Conservation (phyloP, 1,284 basidiomycete species). For the Ceratobasidium sp. region DNA sequence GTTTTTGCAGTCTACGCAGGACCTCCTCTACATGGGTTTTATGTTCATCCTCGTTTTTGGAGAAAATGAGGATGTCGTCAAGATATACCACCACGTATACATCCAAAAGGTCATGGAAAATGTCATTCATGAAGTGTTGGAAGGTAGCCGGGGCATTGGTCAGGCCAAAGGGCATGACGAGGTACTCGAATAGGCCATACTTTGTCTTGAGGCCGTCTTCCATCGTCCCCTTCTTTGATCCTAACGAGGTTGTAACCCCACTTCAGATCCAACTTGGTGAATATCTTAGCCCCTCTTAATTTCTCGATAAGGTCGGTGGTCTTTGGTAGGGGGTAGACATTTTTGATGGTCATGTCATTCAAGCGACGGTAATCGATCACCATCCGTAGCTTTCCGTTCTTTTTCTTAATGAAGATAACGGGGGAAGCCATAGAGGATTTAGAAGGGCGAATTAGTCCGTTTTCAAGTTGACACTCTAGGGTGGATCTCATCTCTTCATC, state of each 20-base stretch:
- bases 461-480: conserved; percentile 28
- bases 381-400: conserved; percentile 54
- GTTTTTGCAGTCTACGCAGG: conserved; percentile 43
- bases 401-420: conserved; percentile 60
- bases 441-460: conserved; percentile 50
- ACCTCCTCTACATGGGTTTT: conserved; percentile 47
- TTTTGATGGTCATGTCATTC: conserved; percentile 19
- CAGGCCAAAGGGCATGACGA: conserved; percentile 37
- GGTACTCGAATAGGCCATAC: conserved; percentile 24
- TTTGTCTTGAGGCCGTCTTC: conserved; percentile 39
- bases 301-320: conserved; percentile 48
- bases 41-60: conserved; percentile 55
- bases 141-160: conserved; percentile 27
- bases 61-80: conserved; percentile 54
- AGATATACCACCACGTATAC: conserved; percentile 47
- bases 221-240: conserved; percentile 41
- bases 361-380: conserved; percentile 57
- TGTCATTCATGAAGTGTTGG: conserved; percentile 18
- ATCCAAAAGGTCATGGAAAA: conserved; percentile 43
- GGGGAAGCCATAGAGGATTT: conserved; percentile 53
- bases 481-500: background rate
- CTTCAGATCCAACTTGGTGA: conserved; percentile 31
- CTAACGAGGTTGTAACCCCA: conserved; percentile 44
- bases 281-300: background rate
- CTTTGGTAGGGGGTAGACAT: conserved; percentile 40